Base-by-base conservation (phyloP, 148 eudicot genomes). In the Polygonum aviculare region DNA sequence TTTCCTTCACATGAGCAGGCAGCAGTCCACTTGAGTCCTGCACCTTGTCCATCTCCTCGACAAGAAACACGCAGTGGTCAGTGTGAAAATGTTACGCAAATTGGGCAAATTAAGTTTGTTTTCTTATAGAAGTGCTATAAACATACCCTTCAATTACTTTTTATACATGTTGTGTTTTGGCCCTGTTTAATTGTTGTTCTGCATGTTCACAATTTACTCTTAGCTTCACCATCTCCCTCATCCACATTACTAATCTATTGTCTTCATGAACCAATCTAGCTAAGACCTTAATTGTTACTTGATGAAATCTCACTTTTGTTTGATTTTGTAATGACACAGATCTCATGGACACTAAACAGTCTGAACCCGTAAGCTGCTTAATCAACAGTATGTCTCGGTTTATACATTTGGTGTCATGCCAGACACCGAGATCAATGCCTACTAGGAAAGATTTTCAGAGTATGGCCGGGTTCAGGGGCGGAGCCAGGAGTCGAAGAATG, bases 381-480 rank as follows among this genome's bases (percentile, higher is more conserved):
- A 79, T 84, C 73, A 93, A 93, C 88, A 93, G 96, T 79, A 86
- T 91, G 18, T 87, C 96, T 75, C 92, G 98, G 78, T 93, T 89
- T 81, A 81, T 93, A 82, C 98, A 85, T 88, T 86, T 93, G 26
- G 88, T 89, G 74, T 88, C 96, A 78, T 88, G 92, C 82, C 90
- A 82, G 57, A 81, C 87, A 45, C 80, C 83, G 70, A 89, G 81
- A 60, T 76, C 75, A 26, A 83, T 91, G 84, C 98, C 98, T 72
- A 75, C 79, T 80, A 84, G 83, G 79, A 86, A 83, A 81, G 87
- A 85, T 77, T 88, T 78, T 77, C 83, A 75, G 76, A 80, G 74
- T 77, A 21, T 85, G 74, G 88, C 87, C 21, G n/a, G n/a, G n/a
- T n/a, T n/a, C n/a, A n/a, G n/a, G n/a, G n/a, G n/a, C n/a, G n/a